These are phyloP conservation scores for Sugiyamaella pinicola DNA, from an alignment of 1,139 yeast species.

Conservation along the genomic window DNA sequence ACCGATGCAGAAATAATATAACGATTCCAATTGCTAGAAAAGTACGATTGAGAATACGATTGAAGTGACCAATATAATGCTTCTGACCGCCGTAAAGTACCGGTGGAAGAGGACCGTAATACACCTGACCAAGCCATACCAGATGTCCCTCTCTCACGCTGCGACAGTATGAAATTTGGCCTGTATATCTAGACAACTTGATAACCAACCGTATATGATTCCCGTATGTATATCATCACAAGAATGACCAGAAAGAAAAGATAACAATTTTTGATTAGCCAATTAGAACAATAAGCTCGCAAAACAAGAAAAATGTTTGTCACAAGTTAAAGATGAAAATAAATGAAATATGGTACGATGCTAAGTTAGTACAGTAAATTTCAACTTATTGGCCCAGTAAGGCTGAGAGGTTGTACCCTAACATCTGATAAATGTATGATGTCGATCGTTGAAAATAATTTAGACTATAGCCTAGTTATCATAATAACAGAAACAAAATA, in stretches of 20 bases:
- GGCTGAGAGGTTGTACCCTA: slow-evolving; percentile 3
- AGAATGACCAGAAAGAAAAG: not conserved
- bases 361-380: not conserved
- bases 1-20: slow-evolving; percentile 6
- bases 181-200: not conserved
- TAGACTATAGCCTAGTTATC: not conserved
- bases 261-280: not conserved
- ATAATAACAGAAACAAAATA: too few relatives aligned
- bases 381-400: not conserved
- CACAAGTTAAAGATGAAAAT: not conserved
- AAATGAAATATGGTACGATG: not conserved
- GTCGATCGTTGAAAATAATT: slow-evolving; percentile 11
- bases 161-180: not conserved
- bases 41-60: slow-evolving; percentile 9
- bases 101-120: slow-evolving; percentile 13
- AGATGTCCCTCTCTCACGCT: not conserved
- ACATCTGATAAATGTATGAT: not conserved
- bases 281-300: not conserved
- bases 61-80: slow-evolving; percentile 20
- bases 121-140: slow-evolving; percentile 18
- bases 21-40: slow-evolving; percentile 8
- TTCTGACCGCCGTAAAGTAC: slow-evolving; percentile 14
- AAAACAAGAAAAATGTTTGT: too few relatives aligned
- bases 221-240: not conserved
- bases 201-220: not conserved